Conservation (phyloP, 78 protist species). For the Isochrysis galbana region DNA sequence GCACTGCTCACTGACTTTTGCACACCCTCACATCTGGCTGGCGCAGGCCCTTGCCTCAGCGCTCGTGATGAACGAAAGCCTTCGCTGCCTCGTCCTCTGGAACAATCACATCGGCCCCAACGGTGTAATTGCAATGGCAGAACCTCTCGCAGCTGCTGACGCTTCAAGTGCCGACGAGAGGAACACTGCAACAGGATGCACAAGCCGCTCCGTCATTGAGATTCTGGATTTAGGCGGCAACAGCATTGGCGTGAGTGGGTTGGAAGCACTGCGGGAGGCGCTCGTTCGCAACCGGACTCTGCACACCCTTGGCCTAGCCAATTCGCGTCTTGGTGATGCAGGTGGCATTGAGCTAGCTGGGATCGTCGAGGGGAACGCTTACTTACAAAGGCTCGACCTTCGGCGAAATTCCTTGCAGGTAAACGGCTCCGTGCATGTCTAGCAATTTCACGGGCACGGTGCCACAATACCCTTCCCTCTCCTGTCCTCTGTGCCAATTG, state of each 20-base stretch:
- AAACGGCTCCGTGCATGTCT: too few species aligned
- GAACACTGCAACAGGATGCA: too few species aligned
- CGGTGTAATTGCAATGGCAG: not conserved
- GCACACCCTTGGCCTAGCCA: constrained; percentile 23
- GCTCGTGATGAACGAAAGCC: not conserved
- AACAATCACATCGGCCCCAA: not conserved
- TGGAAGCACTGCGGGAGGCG: not conserved
- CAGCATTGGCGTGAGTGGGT: not conserved
- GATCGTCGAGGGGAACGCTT: not conserved
- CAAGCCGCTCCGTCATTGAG: too few species aligned
- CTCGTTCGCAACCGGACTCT: not conserved
- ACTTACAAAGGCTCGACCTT: not conserved
- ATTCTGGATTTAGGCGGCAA: not conserved
- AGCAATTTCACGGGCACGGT: too few species aligned
- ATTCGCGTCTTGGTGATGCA: not conserved
- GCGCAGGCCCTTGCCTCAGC: not conserved
- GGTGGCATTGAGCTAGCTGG: not conserved
- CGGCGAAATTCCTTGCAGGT: not conserved
- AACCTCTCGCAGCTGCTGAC: not conserved
- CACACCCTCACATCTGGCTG: too few species aligned
- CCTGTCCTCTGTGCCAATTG: too few species aligned
- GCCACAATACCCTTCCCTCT: too few species aligned
- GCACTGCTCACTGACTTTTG: not conserved
- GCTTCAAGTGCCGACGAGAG: too few species aligned
- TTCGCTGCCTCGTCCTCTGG: constrained; percentile 21